A percentile compares a stretch with the other conserved stretches of the same genome.
phyloP scores from a whole-genome alignment of 2,329 filamentous ascomycete genomes.

The Penicillium rolfsii region DNA sequence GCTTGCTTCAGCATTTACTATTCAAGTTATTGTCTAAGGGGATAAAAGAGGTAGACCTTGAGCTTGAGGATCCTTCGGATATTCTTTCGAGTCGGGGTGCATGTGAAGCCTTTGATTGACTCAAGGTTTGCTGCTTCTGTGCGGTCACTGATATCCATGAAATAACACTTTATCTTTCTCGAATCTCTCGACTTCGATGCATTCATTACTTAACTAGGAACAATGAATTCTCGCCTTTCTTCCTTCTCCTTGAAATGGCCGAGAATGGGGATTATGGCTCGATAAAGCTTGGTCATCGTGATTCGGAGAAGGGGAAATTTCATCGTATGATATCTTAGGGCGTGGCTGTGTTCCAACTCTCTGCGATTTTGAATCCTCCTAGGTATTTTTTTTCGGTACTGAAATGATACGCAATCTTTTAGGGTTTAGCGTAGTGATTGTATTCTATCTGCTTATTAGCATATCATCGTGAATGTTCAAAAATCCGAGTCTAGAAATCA shows the following conservation, averaged over 20 bases:
- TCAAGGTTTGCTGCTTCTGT: no score
- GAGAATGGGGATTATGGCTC: background rate
- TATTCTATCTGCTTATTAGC: no score
- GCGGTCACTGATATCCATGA: no score
- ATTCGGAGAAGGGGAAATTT: background rate
- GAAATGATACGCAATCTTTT: no score
- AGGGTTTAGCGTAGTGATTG: no score
- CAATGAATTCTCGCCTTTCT: background rate
- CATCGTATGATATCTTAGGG: background rate
- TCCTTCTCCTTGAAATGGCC: background rate
- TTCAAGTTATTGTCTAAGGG: constrained; percentile 9
- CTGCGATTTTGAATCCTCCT: no score
- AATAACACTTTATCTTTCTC: no score
- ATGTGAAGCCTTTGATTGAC: background rate
- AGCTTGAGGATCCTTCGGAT: background rate
- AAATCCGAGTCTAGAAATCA: no score
- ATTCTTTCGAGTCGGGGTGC: background rate
- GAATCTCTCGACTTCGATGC: background rate
- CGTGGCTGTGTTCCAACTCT: background rate
- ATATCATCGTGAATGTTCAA: no score
- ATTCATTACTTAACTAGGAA: background rate
- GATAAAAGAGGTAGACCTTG: background rate
- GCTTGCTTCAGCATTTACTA: constrained; percentile 13
- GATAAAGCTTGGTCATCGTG: background rate
- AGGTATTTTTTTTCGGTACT: no score